Conservation (phyloP, 2,329 filamentous ascomycete genomes). For the Talaromyces albobiverticillius region DNA sequence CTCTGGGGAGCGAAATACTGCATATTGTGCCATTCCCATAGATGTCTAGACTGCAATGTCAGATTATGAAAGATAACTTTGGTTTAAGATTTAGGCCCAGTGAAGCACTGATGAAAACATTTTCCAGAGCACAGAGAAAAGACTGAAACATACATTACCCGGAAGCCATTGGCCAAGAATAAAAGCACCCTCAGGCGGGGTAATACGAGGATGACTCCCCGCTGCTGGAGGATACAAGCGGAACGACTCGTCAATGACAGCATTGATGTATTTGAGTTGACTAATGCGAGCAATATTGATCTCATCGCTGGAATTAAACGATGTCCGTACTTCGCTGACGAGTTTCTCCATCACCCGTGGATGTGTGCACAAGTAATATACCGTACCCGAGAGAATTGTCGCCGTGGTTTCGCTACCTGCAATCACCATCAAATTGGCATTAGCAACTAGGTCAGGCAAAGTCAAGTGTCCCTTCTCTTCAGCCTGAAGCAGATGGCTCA, state of each 20-base stretch:
- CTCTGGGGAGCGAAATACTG: constrained; percentile 43
- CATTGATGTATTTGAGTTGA: constrained; percentile 39
- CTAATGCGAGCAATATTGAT: constrained; percentile 35
- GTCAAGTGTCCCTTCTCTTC: constrained; percentile 6
- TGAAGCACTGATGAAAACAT: not conserved
- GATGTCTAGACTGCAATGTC: not conserved
- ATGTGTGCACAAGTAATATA: constrained; percentile 40
- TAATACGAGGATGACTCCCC: constrained; percentile 22
- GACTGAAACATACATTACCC: constrained; percentile 16
- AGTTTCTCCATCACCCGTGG: constrained; percentile 31
- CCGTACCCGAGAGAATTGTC: constrained; percentile 40
- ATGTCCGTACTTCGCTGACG: constrained; percentile 37
- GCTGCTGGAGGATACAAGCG: constrained; percentile 39
- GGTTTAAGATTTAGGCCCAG: not conserved
- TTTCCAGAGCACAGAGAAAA: too few relatives aligned
- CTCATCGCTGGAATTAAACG: constrained; percentile 35
- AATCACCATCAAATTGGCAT: constrained; percentile 22
- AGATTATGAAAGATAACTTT: too few relatives aligned
- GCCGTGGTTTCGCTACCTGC: constrained; percentile 50
- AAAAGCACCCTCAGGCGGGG: constrained; percentile 18
- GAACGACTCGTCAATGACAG: constrained; percentile 43
- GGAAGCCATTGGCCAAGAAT: constrained; percentile 24
- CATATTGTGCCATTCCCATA: constrained; percentile 42
- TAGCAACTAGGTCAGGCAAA: constrained; percentile 6
- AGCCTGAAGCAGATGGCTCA: constrained; percentile 10